These are phyloP conservation scores for Falciphora oryzae DNA, from an alignment of 2,329 filamentous ascomycete species.

Conservation along the genomic window DNA sequence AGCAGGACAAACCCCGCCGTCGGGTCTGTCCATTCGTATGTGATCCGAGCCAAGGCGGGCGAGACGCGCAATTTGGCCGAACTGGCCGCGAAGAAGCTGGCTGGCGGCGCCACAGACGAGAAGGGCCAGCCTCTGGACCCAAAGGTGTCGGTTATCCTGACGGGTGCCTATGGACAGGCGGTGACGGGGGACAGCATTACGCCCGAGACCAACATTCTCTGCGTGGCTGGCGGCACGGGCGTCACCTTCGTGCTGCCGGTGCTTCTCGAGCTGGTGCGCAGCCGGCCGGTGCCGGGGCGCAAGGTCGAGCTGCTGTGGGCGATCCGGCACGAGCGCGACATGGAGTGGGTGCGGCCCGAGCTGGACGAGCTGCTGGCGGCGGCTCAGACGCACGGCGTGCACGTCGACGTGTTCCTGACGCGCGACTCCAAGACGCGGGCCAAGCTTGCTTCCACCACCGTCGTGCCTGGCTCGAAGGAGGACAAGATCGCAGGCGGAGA, in stretches of 20 bases:
- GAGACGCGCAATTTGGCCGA: conserved; percentile 52
- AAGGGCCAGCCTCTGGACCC: conserved; percentile 11
- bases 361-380: conserved; percentile 41
- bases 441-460: conserved; percentile 12
- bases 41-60: conserved; percentile 52
- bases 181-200: conserved; percentile 32
- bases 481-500: conserved; percentile 22
- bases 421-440: conserved; percentile 31
- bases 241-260: conserved; percentile 51
- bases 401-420: conserved; percentile 54
- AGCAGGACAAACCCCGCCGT: conserved; percentile 25
- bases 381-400: conserved; percentile 29
- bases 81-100: conserved; percentile 33
- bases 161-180: conserved; percentile 55
- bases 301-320: conserved; percentile 61
- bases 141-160: conserved; percentile 52
- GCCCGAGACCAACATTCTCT: conserved; percentile 41
- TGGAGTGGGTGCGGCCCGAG: conserved; percentile 54
- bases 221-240: conserved; percentile 52
- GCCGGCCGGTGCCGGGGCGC: conserved; percentile 27
- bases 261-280: conserved; percentile 33
- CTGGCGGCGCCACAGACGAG: conserved; percentile 17
- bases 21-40: conserved; percentile 40
- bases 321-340: conserved; percentile 46
- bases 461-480: conserved; percentile 20